Evolutionary conservation across 352 stramenopile species (phyloP), one percentile per base, ranked within the genome.

Genomic region (Phytophthora cryptogea): DNA sequence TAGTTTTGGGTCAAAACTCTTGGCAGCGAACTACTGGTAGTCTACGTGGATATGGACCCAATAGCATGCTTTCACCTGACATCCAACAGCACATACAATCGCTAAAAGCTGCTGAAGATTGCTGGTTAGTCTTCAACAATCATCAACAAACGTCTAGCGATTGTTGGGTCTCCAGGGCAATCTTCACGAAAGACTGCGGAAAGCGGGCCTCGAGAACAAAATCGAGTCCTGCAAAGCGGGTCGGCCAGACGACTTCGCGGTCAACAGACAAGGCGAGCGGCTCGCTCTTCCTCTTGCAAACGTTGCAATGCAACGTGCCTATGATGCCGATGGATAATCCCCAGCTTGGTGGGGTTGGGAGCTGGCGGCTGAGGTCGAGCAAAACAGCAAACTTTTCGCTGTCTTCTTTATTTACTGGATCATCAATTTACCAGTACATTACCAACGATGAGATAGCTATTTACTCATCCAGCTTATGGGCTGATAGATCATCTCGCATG

Each of bases 161-260:
- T 23, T 23, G 20, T 23, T 23, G 20, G 20, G 20, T 23, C 20
- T 23, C 20, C 20, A 23, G 20, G 20, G 77, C 60, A 74, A 87
- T 87, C 27, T 31, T 65, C 31, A 30, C 44, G 49, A 47, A 28
- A 49, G 44, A 66, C 41, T 54, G 47, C 27, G 62, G 43, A 49
- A 33, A 37, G 20, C 20, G 37, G 53, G 13, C 32, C 31, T 14
- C 13, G 51, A 63, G 41, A 63, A 58, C 49, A 61, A 56, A 66
- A 51, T 53, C 36, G 50, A 57, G 52, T 56, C 53, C 16, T 63
- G 52, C 51, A 68, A 72, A 64, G 68, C 52, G 33, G 60, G 46
- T 37, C 64, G 58, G 47, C 35, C 27, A 56, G 46, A 68, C 58
- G 59, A 68, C 64, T 27, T 35, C 2, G 30, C 10, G 28, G 14